Percentiles rank a stretch among this genome's conserved stretches.
Evolutionary conservation across 2,329 filamentous ascomycete species (phyloP).

Genomic region (Nemania sp.): DNA sequence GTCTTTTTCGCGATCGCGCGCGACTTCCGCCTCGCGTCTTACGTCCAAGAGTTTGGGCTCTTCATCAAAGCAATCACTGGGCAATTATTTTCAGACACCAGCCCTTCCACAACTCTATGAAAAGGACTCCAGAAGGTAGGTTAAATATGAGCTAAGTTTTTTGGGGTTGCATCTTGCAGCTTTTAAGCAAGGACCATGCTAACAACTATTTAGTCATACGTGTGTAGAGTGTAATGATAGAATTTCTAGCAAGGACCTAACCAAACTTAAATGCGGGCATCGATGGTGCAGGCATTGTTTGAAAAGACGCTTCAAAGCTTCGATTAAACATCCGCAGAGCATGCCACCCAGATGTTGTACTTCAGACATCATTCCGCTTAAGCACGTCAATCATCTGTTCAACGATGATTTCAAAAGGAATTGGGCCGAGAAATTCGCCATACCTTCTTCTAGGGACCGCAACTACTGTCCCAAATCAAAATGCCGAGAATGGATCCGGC

Average conservation of each 20-base stretch:
- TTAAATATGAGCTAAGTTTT: slow-evolving; percentile 1
- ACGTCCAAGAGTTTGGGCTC: slow-evolving; percentile 54
- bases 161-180: not conserved
- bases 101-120: slow-evolving; percentile 44
- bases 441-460: slow-evolving; percentile 79
- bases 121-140: slow-evolving; percentile 49
- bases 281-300: slow-evolving; percentile 84
- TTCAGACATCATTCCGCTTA: slow-evolving; percentile 76
- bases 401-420: slow-evolving; percentile 77
- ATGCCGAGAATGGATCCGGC: slow-evolving; percentile 85
- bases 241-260: slow-evolving; percentile 70
- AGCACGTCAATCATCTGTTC: slow-evolving; percentile 81
- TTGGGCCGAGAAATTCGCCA: slow-evolving; percentile 85
- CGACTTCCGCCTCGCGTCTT: slow-evolving; percentile 52
- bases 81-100: slow-evolving; percentile 49
- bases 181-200: slow-evolving; percentile 37
- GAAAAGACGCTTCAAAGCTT: slow-evolving; percentile 78
- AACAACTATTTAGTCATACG: slow-evolving; percentile 64
- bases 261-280: slow-evolving; percentile 81
- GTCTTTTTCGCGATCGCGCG: slow-evolving; percentile 51
- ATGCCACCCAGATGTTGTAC: slow-evolving; percentile 91
- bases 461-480: slow-evolving; percentile 79
- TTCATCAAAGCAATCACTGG: slow-evolving; percentile 51
- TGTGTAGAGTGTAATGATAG: slow-evolving; percentile 82
- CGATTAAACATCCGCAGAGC: slow-evolving; percentile 79